phyloP scores from a whole-genome alignment of 2,329 filamentous ascomycete genomes.

The Colletotrichum neosansevieriae region DNA sequence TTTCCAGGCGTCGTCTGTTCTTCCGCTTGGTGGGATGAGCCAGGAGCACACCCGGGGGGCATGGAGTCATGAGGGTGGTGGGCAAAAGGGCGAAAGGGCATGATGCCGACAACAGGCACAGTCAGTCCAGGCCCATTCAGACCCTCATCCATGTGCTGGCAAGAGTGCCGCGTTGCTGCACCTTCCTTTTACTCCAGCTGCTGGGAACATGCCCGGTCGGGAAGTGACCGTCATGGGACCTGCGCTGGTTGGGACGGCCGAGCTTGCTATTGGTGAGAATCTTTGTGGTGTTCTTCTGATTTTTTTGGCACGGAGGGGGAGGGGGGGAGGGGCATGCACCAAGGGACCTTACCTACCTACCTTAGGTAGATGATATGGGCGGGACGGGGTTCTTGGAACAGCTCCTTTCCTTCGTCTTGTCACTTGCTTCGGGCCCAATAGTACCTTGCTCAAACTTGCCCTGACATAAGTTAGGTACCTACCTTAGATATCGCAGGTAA shows the following conservation, averaged over 20 bases:
- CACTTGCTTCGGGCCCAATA: too few species aligned
- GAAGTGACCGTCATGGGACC: slow-evolving; percentile 32
- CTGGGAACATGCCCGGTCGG: slow-evolving; percentile 34
- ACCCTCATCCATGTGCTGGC: slow-evolving; percentile 23
- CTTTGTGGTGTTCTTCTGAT: slow-evolving; percentile 10
- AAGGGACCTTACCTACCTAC: slow-evolving; percentile 2
- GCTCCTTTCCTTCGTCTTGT: too few species aligned
- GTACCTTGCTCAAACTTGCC: too few species aligned
- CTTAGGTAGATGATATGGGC: slow-evolving; percentile 26
- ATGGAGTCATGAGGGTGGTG: slow-evolving; percentile 34
- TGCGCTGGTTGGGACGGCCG: slow-evolving; percentile 23
- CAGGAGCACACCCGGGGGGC: slow-evolving; percentile 12
- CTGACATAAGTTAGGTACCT: too few species aligned
- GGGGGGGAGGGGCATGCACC: slow-evolving; percentile 1
- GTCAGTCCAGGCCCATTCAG: slow-evolving; percentile 33
- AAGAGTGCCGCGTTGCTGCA: not conserved
- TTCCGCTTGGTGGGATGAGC: slow-evolving; percentile 33
- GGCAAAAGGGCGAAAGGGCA: not conserved
- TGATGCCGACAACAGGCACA: slow-evolving; percentile 34
- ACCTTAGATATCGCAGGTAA: too few species aligned
- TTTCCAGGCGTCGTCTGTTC: slow-evolving; percentile 18
- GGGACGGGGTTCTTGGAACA: not conserved
- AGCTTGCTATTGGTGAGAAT: slow-evolving; percentile 33
- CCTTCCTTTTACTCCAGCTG: slow-evolving; percentile 12
- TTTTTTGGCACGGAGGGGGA: slow-evolving; percentile 15